Evolutionary conservation across 345 rosid species (phyloP).

Genomic region (Arabidopsis suecica): DNA sequence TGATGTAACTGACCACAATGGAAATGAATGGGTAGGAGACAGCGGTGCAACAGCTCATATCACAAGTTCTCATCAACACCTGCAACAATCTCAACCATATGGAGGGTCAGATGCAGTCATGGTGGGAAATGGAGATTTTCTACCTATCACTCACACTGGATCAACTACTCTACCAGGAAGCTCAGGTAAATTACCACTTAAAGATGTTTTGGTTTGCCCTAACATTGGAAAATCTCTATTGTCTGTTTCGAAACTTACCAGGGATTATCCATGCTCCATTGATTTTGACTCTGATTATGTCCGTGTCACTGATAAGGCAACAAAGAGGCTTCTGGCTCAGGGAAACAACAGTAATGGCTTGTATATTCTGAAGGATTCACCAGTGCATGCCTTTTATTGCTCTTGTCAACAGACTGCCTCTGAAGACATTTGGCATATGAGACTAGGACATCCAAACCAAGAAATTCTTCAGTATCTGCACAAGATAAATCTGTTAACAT

Average conservation of each 20-base stretch:
- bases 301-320: neutral
- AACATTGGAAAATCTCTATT: neutral
- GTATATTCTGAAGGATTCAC: neutral
- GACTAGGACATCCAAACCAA: neutral
- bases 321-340: neutral
- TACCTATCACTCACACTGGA: neutral
- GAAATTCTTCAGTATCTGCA: neutral
- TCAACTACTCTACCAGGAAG: neutral
- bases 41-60: neutral
- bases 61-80: neutral
- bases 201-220: neutral
- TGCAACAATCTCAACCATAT: neutral
- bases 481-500: neutral
- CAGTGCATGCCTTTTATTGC: neutral
- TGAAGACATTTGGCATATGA: neutral
- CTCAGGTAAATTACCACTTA: neutral
- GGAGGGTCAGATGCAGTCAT: neutral
- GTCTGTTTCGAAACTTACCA: neutral
- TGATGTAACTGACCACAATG: neutral
- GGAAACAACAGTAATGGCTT: neutral
- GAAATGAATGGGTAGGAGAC: neutral
- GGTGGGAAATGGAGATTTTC: neutral
- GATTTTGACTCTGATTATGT: neutral
- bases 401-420: rapidly evolving
- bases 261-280: neutral